Base-by-base conservation (phyloP, 805 yeast species). In the Saturnispora zaruensis region DNA sequence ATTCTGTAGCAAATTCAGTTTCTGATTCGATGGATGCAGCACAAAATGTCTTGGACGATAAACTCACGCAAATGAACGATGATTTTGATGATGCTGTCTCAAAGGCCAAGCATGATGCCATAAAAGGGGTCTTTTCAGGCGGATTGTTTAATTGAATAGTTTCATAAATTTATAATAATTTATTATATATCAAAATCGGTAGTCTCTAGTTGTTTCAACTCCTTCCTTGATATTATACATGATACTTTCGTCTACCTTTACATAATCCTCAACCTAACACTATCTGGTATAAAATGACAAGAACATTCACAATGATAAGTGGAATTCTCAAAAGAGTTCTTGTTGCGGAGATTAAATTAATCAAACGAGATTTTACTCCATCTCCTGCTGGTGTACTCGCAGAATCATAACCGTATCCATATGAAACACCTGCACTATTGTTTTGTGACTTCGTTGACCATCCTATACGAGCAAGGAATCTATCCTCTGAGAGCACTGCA, bases 401-500 rank as follows among this genome's bases (percentile, higher is more conserved):
- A 24, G 45, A 55, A 11, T 44, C 51, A 43, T 45, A 47, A 5
- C 53, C 55, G 30, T 49, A 53, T 11, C 64, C 59, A 11, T 67
- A 67, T 52, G 49, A 47, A 30, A 55, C 48, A 44, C 40, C 33
- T 55, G 53, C 24, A 44, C 37, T 36, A 56, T 54, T 25, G 57
- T 59, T 8, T 66, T 68, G 69, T 67, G 69, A 24, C 69, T 73
- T 33, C 62, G 60, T 49, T 44, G 68, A 57, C 67, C 70, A 68
- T 66, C 66, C 84, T 59, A 66, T 77, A 16, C 69, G 51, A 34
- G 64, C 77, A 51, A 79, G 68, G 56, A 79, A 79, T 46, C 84
- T 60, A 59, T 79, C 84, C 56, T 79, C 84, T 51, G 81, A 76
- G 41, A 79, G 67, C 21, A 79, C 77, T 0, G 84, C 84, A 16